Conservation (phyloP, 352 stramenopile species). For the Globisporangium nunn region DNA sequence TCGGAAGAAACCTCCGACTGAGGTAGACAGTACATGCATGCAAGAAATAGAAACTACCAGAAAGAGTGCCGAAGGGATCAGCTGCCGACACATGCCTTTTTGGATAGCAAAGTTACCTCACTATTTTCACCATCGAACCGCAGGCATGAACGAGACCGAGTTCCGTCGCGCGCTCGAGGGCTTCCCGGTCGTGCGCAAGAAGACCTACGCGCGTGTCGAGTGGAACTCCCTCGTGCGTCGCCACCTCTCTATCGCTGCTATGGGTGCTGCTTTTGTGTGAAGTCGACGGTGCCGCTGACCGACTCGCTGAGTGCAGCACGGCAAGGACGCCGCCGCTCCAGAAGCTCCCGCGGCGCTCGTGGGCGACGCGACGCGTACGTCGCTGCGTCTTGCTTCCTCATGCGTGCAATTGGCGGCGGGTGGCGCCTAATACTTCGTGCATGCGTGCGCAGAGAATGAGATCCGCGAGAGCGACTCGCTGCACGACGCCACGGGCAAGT, state of each 20-base stretch:
- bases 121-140: neutral
- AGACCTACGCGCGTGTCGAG: slow-evolving; percentile 69
- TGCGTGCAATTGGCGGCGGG: too few species aligned
- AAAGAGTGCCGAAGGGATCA: too few species aligned
- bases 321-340: slow-evolving; percentile 1
- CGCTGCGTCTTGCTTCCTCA: neutral
- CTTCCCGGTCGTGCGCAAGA: slow-evolving; percentile 75
- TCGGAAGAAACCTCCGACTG: too few species aligned
- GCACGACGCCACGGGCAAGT: slow-evolving; percentile 47
- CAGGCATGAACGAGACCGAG: slow-evolving; percentile 62
- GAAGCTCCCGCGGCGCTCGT: neutral
- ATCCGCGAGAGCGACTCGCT: slow-evolving; percentile 37
- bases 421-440: neutral
- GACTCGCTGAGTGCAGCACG: slow-evolving; percentile 11
- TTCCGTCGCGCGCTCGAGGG: slow-evolving; percentile 61
- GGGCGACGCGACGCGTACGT: slow-evolving; percentile 6
- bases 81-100: too few species aligned
- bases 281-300: neutral
- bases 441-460: slow-evolving; percentile 3
- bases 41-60: too few species aligned
- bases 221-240: slow-evolving; percentile 65
- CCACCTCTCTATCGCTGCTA: neutral
- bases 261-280: neutral
- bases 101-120: neutral
- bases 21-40: too few species aligned